A percentile compares a stretch with the other conserved stretches of the same genome.
Conservation (phyloP, 2,329 filamentous ascomycete species). For the Monosporascus sp. region DNA sequence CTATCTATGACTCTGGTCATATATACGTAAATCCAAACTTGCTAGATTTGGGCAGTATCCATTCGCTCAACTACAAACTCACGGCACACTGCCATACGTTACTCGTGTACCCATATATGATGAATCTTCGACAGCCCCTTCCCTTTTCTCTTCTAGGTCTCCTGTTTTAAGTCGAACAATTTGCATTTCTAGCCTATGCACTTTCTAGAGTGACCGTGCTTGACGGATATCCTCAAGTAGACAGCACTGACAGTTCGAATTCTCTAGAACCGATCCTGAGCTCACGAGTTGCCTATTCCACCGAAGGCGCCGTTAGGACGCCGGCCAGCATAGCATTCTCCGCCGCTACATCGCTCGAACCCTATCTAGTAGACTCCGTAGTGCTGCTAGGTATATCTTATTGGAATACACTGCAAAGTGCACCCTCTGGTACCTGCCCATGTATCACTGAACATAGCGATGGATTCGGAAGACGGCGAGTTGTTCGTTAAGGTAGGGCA, state of each 20-base stretch:
- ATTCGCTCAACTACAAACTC: background rate
- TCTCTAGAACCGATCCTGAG: too few species aligned
- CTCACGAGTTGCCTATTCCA: too few species aligned
- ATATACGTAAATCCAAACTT: background rate
- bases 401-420: conserved; percentile 4
- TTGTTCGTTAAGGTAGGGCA: conserved; percentile 74
- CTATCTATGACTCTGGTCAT: background rate
- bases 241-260: too few species aligned
- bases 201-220: background rate
- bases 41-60: background rate
- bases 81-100: background rate
- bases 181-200: background rate
- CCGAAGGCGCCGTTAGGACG: too few species aligned
- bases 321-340: too few species aligned
- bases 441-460: conserved; percentile 51
- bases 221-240: too few species aligned
- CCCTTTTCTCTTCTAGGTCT: background rate
- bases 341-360: too few species aligned
- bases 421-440: conserved; percentile 23
- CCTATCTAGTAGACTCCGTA: conserved; percentile 1
- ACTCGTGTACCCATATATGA: background rate
- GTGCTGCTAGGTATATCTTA: conserved; percentile 2
- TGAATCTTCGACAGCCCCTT: background rate
- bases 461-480: conserved; percentile 87
- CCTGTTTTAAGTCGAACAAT: background rate